Conservation (phyloP, 169 alveolate species). For the Eimeria praecox region DNA sequence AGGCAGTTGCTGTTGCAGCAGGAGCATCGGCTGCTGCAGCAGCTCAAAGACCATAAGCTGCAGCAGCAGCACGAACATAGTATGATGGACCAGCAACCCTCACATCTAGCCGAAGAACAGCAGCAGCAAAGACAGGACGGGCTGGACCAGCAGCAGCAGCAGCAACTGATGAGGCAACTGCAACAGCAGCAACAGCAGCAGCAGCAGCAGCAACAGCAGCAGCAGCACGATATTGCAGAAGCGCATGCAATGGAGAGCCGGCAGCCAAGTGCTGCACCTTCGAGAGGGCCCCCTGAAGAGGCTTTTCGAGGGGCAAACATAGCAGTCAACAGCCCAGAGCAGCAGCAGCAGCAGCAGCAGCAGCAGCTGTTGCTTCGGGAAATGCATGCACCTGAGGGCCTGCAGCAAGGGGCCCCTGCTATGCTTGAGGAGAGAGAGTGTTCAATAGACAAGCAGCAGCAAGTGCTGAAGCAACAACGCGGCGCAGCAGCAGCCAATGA, state of each 20-base stretch:
- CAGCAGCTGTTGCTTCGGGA: background rate
- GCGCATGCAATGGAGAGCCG: background rate
- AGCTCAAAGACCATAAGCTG: background rate
- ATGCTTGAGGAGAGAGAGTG: background rate
- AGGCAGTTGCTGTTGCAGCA: constrained; percentile 24
- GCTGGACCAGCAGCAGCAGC: background rate
- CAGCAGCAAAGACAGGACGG: background rate
- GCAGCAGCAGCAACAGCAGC: background rate
- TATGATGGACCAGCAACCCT: constrained; percentile 11
- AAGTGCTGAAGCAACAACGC: background rate
- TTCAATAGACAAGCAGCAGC: constrained; percentile 5
- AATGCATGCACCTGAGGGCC: background rate
- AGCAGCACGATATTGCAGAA: background rate
- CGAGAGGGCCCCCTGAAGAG: background rate
- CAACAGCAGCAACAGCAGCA: constrained; percentile 25
- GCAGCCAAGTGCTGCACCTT: background rate
- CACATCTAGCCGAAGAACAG: background rate
- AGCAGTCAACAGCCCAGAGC: background rate
- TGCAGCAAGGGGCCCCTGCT: background rate
- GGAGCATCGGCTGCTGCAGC: constrained; percentile 23
- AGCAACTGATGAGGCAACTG: background rate
- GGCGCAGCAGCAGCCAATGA: background rate
- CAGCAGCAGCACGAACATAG: constrained; percentile 30
- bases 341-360: constrained; percentile 33
- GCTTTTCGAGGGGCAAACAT: background rate